phyloP scores from a whole-genome alignment of 768 basidiomycete genomes.

The Scleroderma citrinum region DNA sequence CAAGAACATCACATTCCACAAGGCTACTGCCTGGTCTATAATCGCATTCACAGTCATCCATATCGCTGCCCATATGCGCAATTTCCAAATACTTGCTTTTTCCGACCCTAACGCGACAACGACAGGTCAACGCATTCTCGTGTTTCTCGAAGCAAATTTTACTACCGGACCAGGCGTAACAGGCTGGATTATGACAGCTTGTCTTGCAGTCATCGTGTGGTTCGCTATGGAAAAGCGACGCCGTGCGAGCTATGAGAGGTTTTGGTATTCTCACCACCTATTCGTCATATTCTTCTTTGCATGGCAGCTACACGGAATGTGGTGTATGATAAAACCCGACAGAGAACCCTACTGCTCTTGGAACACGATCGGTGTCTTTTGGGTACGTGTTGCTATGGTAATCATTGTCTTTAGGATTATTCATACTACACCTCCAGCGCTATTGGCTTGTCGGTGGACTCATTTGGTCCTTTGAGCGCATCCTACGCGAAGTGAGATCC shows the following conservation, averaged over 20 bases:
- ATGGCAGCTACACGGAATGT: constrained; percentile 96
- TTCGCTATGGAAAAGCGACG: constrained; percentile 80
- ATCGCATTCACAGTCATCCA: constrained; percentile 73
- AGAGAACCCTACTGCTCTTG: constrained; percentile 81
- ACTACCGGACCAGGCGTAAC: constrained; percentile 75
- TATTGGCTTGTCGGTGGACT: constrained; percentile 88
- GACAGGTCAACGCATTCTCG: constrained; percentile 48
- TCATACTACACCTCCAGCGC: constrained; percentile 40
- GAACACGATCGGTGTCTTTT: constrained; percentile 88
- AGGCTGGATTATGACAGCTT: constrained; percentile 82
- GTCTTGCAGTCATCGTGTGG: constrained; percentile 74
- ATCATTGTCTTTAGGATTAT: not conserved
- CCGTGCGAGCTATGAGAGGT: constrained; percentile 75
- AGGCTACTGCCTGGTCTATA: constrained; percentile 88
- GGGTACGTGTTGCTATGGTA: constrained; percentile 50
- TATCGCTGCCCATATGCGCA: constrained; percentile 79
- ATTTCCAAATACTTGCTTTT: constrained; percentile 65
- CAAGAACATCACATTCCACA: constrained; percentile 88
- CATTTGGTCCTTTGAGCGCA: constrained; percentile 82
- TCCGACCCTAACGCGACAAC: constrained; percentile 48
- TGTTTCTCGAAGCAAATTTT: constrained; percentile 80
- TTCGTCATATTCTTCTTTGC: constrained; percentile 89
- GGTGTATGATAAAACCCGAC: constrained; percentile 94
- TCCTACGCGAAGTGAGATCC: constrained; percentile 87
- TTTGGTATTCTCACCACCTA: constrained; percentile 87